phyloP scores from a whole-genome alignment of 805 yeast genomes.

The Candida gorgasii region DNA sequence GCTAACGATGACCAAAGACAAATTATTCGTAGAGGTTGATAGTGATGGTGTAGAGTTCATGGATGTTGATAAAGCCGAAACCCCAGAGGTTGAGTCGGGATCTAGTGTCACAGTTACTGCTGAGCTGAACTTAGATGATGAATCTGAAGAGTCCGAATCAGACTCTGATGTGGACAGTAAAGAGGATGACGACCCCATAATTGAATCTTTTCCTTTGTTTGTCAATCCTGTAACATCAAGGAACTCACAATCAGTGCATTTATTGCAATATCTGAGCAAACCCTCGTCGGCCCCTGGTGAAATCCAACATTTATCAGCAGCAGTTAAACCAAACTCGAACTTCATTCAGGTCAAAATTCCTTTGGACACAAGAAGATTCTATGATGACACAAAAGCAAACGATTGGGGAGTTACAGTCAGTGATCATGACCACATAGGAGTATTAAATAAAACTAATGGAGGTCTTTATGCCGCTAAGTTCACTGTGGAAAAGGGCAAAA shows the following conservation, averaged over 20 bases:
- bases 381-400: conserved; percentile 61
- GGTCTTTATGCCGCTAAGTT: conserved; percentile 39
- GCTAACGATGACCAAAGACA: not conserved
- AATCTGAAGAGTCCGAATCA: not conserved
- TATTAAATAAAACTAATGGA: conserved; percentile 55
- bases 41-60: not conserved
- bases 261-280: conserved; percentile 56
- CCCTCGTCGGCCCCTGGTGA: conserved; percentile 34
- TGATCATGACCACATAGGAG: conserved; percentile 71
- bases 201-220: conserved; percentile 39
- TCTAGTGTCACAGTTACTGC: not conserved
- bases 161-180: conserved; percentile 11
- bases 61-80: conserved; percentile 1
- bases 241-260: conserved; percentile 27
- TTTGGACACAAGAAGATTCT: conserved; percentile 64
- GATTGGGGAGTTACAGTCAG: conserved; percentile 62
- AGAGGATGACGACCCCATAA: conserved; percentile 37
- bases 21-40: conserved; percentile 10
- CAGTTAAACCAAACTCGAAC: conserved; percentile 62
- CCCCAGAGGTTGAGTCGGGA: not conserved
- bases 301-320: conserved; percentile 32
- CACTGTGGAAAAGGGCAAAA: conserved; percentile 16
- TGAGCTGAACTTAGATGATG: conserved; percentile 1
- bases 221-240: conserved; percentile 24
- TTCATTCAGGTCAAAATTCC: conserved; percentile 78